These are phyloP conservation scores for Malassezia brasiliensis DNA, from an alignment of 1,284 basidiomycete species.

Conservation along the genomic window DNA sequence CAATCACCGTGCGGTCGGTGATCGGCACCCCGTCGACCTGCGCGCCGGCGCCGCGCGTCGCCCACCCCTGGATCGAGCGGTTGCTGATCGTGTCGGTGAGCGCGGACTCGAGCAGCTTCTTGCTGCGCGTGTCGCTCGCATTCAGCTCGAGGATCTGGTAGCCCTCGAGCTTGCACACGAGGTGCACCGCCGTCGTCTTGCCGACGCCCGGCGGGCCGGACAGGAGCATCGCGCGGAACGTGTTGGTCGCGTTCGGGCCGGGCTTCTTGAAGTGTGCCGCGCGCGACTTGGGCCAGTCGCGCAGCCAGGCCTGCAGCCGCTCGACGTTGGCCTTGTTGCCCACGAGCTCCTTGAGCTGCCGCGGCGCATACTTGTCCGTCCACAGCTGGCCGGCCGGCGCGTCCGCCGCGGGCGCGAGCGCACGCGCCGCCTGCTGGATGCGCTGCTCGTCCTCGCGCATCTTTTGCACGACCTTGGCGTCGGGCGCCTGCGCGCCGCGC, in stretches of 20 bases:
- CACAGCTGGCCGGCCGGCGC: constrained; percentile 56
- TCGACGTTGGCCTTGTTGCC: constrained; percentile 83
- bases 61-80: constrained; percentile 73
- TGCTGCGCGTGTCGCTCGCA: constrained; percentile 87
- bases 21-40: constrained; percentile 51
- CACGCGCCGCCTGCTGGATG: constrained; percentile 47
- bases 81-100: constrained; percentile 50
- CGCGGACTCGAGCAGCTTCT: constrained; percentile 81
- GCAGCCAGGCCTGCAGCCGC: constrained; percentile 75
- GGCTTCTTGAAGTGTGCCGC: constrained; percentile 68
- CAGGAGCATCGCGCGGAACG: constrained; percentile 76
- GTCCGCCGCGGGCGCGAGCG: constrained; percentile 22
- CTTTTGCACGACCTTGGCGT: constrained; percentile 73
- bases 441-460: constrained; percentile 64
- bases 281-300: constrained; percentile 58
- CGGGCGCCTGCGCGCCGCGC: constrained; percentile 51
- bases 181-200: constrained; percentile 90
- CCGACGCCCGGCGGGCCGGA: constrained; percentile 92
- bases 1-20: constrained; percentile 72
- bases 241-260: constrained; percentile 77
- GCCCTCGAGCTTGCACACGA: constrained; percentile 77
- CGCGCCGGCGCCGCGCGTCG: constrained; percentile 51
- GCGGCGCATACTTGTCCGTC: constrained; percentile 91
- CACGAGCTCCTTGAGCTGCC: constrained; percentile 76
- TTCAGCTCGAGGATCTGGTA: constrained; percentile 90